A percentile compares a stretch with the other conserved stretches of the same genome.
Conservation (phyloP, 495 filamentous ascomycete genomes). For the Beverwykella pulmonaria region DNA sequence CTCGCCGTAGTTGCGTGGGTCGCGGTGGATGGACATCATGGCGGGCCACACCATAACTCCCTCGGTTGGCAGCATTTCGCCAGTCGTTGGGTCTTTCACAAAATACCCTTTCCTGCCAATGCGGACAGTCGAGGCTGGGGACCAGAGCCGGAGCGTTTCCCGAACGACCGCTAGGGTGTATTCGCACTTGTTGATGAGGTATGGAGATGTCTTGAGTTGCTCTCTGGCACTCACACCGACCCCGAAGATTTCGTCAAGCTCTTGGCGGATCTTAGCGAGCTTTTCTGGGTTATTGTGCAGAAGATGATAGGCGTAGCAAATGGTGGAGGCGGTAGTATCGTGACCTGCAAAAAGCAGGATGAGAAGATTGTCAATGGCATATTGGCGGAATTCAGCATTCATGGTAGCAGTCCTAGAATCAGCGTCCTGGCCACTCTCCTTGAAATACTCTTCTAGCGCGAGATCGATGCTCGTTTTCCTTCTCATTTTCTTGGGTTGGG, state of each 20-base stretch:
- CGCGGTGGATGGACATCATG: slow-evolving; percentile 33
- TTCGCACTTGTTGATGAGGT: slow-evolving; percentile 40
- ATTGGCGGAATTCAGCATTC: slow-evolving; percentile 39
- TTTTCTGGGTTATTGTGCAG: slow-evolving; percentile 45
- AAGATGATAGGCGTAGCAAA: slow-evolving; percentile 48
- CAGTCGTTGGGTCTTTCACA: slow-evolving; percentile 37
- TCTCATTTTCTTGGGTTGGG: neutral
- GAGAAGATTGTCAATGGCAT: slow-evolving; percentile 42
- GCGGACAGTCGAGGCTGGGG: slow-evolving; percentile 38
- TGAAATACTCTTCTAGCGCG: slow-evolving; percentile 35
- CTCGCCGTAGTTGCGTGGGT: slow-evolving; percentile 18
- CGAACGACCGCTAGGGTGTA: slow-evolving; percentile 43
- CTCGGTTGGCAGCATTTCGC: slow-evolving; percentile 43
- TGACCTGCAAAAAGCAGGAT: slow-evolving; percentile 53
- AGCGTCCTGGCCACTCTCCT: slow-evolving; percentile 23
- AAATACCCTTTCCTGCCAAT: slow-evolving; percentile 31
- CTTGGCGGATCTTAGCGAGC: slow-evolving; percentile 42
- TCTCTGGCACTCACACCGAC: slow-evolving; percentile 19
- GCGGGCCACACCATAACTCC: slow-evolving; percentile 38
- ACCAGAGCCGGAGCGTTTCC: slow-evolving; percentile 39
- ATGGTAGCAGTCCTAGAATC: slow-evolving; percentile 14
- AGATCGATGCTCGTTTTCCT: slow-evolving; percentile 34
- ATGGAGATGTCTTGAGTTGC: slow-evolving; percentile 18
- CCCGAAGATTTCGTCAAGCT: slow-evolving; percentile 48
- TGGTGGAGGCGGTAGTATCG: slow-evolving; percentile 50